Evolutionary conservation across 2,329 filamentous ascomycete genomes (phyloP), one percentile per base, ranked within the genome.

Genomic region (Fusarium agapanthi): DNA sequence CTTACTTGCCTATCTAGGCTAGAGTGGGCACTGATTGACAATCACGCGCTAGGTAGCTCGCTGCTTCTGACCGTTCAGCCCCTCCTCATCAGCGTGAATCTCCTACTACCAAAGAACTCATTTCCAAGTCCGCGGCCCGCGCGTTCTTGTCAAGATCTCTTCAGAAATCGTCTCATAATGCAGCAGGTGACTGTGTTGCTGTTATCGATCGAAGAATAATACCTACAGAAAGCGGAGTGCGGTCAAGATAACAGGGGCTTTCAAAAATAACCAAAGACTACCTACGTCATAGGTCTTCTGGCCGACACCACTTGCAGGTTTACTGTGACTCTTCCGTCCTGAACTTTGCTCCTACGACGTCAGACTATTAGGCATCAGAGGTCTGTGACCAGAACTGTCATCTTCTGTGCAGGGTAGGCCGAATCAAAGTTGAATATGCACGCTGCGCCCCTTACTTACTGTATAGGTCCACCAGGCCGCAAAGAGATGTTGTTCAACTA

Each of bases 131-230:
- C 20, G 38, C 7, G 38, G 13, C 12, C 13, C 20, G 38, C 38
- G 13, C 18, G 11, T 40, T 40, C 13, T 40, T 13, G 13, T 22
- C 38, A 22, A 0, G 13, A 22, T 40, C 38, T 22, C 7, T 6
- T 40, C 38, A 7, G 13, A 14, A 3, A 40, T 40, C 7, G 1
- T 14, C 12, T 9, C 5, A 1, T 3, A 0, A 13, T 6, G 13
- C 13, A 6, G 5, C 13, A 40, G 4, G 0, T 2, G 12, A 9
- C 20, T 6, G 20, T 9, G 20, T 22, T 22, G 0, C 7, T 8
- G 7, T 22, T 40, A 40, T 14, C 20, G 20, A 40, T 40, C 20
- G 20, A 12, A 40, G 38, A 40, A 40, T 5, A 6, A 1, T 14
- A 40, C 38, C 13, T 40, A 9, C 38, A 22, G 7, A 40, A 22